These are phyloP conservation scores for Apodospora peruviana DNA, from an alignment of 495 filamentous ascomycete species.

Conservation along the genomic window DNA sequence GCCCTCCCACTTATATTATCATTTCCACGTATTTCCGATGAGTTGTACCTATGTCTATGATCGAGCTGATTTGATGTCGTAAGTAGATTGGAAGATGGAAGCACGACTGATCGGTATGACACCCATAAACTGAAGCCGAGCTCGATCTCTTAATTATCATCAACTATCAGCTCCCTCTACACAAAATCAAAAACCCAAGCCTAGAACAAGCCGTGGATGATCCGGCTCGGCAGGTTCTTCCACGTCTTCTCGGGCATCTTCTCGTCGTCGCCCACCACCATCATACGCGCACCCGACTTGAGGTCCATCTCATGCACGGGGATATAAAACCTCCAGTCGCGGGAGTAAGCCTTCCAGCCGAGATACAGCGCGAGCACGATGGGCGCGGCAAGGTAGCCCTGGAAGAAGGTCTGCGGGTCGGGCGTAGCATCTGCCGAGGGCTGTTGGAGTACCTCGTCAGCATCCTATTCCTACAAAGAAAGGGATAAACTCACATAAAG, in stretches of 20 bases:
- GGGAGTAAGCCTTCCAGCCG: constrained; percentile 47
- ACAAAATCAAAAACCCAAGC: background rate
- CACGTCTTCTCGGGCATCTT: constrained; percentile 22
- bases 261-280: constrained; percentile 16
- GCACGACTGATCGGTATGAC: too few species aligned
- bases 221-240: constrained; percentile 26
- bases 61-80: too few species aligned
- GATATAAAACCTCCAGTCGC: constrained; percentile 67
- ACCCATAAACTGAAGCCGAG: too few species aligned
- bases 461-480: background rate
- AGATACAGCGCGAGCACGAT: constrained; percentile 48
- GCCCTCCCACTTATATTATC: too few species aligned
- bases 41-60: too few species aligned
- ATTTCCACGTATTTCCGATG: too few species aligned
- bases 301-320: constrained; percentile 33
- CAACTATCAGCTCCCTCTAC: too few species aligned
- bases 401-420: constrained; percentile 55
- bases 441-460: constrained; percentile 19
- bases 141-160: too few species aligned
- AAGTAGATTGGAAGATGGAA: too few species aligned
- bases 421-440: constrained; percentile 49
- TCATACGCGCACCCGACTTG: constrained; percentile 23
- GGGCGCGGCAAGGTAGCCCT: constrained; percentile 55
- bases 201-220: constrained; percentile 29
- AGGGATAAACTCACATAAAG: constrained; percentile 33